phyloP scores from a whole-genome alignment of 2,329 filamentous ascomycete genomes.

The Monosporascus sp. region DNA sequence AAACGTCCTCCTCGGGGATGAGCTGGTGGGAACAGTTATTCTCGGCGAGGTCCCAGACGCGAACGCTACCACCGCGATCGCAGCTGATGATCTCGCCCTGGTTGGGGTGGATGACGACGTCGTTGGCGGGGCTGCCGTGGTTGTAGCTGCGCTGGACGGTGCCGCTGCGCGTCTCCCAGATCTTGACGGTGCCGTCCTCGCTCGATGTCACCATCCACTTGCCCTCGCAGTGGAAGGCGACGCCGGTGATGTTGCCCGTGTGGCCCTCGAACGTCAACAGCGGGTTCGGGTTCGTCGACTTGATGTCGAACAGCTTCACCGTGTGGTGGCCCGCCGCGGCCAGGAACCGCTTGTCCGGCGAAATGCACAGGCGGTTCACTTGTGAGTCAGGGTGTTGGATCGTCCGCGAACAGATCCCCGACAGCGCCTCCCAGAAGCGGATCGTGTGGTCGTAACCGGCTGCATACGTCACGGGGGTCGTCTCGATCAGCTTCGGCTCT shows the following conservation, averaged over 20 bases:
- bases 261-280: slow-evolving; percentile 94
- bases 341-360: slow-evolving; percentile 93
- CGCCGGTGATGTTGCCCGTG: slow-evolving; percentile 90
- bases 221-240: slow-evolving; percentile 96
- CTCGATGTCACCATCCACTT: slow-evolving; percentile 99
- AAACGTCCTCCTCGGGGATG: slow-evolving; percentile 92
- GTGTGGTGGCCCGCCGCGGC: slow-evolving; percentile 75
- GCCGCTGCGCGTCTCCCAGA: slow-evolving; percentile 87
- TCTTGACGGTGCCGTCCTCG: slow-evolving; percentile 94
- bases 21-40: slow-evolving; percentile 96
- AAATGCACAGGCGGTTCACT: slow-evolving; percentile 97
- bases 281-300: slow-evolving; percentile 92
- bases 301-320: slow-evolving; percentile 98
- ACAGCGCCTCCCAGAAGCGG: slow-evolving; percentile 94
- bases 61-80: slow-evolving; percentile 84
- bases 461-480: slow-evolving; percentile 18
- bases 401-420: slow-evolving; percentile 94
- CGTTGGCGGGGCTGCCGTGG: slow-evolving; percentile 85
- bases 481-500: too few relatives aligned
- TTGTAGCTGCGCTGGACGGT: slow-evolving; percentile 88
- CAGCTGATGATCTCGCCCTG: slow-evolving; percentile 97
- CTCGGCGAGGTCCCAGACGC: slow-evolving; percentile 94
- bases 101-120: slow-evolving; percentile 99
- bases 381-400: slow-evolving; percentile 98
- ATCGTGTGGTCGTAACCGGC: slow-evolving; percentile 61